Conservation (phyloP, 1,284 basidiomycete genomes). For the Cryptococcus jaspeensis region DNA sequence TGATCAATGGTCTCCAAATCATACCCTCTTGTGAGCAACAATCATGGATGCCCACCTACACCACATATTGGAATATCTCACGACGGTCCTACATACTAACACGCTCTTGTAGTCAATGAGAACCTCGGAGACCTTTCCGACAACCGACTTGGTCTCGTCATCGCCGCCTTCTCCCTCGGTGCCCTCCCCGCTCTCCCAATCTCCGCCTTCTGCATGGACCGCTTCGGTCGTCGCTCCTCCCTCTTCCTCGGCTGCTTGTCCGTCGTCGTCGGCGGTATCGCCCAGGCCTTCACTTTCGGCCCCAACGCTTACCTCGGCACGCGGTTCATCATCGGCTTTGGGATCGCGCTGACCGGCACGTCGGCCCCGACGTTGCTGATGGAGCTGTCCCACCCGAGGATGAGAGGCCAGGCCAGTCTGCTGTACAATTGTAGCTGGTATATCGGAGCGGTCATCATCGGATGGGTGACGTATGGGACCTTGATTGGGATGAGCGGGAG, state of each 20-base stretch:
- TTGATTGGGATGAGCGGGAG: constrained; percentile 5
- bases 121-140: constrained; percentile 6
- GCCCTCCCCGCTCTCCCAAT: constrained; percentile 11
- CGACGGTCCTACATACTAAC: no score
- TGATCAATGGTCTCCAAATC: no score
- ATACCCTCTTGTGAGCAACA: no score
- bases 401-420: constrained; percentile 3
- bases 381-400: constrained; percentile 17
- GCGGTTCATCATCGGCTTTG: constrained; percentile 11
- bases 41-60: no score
- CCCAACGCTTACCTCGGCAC: constrained; percentile 7
- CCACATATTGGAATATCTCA: no score
- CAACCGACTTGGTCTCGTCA: constrained; percentile 1
- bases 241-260: constrained; percentile 4
- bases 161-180: constrained; percentile 5
- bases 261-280: constrained; percentile 6
- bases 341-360: constrained; percentile 3
- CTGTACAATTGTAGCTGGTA: constrained; percentile 13
- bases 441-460: constrained; percentile 12
- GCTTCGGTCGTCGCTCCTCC: background rate
- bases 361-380: constrained; percentile 6
- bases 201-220: constrained; percentile 6
- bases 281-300: constrained; percentile 9
- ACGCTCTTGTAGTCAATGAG: constrained; percentile 9
- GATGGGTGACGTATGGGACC: constrained; percentile 24